phyloP scores from a whole-genome alignment of 495 filamentous ascomycete species.

The Hyaloscypha hepaticicola region DNA sequence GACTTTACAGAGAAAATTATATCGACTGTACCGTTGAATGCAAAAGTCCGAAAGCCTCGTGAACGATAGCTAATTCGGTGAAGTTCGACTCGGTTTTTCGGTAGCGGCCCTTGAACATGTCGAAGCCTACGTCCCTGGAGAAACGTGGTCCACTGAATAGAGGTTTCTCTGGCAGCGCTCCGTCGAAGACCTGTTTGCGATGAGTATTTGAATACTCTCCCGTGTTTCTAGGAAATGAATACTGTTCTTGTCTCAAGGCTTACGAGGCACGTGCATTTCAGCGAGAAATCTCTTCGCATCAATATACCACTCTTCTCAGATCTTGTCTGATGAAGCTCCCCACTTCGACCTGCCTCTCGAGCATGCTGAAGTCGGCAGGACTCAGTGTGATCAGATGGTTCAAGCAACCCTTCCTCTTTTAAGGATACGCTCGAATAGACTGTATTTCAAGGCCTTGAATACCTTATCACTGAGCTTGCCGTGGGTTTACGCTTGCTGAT shows the following conservation, averaged over 20 bases:
- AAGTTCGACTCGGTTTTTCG: not conserved
- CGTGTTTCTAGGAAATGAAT: too few relatives aligned
- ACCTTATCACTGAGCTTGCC: too few relatives aligned
- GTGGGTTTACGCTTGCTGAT: too few relatives aligned
- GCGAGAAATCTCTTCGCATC: too few relatives aligned
- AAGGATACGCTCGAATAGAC: not conserved
- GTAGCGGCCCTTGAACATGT: not conserved
- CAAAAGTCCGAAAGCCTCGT: not conserved
- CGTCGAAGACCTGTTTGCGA: not conserved
- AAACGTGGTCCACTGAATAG: not conserved
- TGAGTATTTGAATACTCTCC: not conserved
- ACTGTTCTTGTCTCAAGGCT: too few relatives aligned
- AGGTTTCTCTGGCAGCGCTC: not conserved
- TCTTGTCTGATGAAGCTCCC: not conserved
- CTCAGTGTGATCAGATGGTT: not conserved
- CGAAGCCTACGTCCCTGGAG: not conserved
- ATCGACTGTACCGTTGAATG: not conserved
- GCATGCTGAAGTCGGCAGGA: not conserved
- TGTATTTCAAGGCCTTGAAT: not conserved
- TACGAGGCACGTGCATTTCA: too few relatives aligned
- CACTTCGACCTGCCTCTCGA: not conserved
- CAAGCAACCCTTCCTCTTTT: not conserved
- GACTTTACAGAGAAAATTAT: not conserved
- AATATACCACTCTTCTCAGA: not conserved
- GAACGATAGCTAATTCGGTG: not conserved